Base-by-base conservation (phyloP, 2,329 filamentous ascomycete species). In the Scytalidium lignicola region DNA sequence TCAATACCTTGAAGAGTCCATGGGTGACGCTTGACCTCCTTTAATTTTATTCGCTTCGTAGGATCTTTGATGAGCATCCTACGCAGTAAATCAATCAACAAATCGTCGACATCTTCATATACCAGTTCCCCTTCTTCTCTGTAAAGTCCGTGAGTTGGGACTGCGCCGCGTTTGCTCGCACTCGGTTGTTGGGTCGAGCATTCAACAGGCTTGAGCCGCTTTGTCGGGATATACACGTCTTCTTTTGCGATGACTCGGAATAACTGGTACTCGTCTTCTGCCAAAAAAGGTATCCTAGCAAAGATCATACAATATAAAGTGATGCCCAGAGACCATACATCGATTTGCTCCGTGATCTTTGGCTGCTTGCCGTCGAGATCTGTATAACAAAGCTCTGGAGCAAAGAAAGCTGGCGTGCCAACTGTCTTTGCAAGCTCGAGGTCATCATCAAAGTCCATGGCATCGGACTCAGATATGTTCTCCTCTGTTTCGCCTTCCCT, bases 401-500 rank as follows among this genome's bases (percentile, higher is more conserved):
- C 93, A 64, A 96, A 99, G 70, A 99, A 99, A 1, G 92, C 93
- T 5, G 93, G 93, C 0, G 93, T 99, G 46, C 93, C 93, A 5
- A 97, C 93, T 1, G 93, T 97, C 74, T 97, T 97, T 52, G 93
- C 92, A n/a, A 99, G 75, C 65, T 97, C 93, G 52, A 95, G 82
- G 54, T 95, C 91, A 64, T 96, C 90, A 59, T 96, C 91, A 51
- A 95, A 83, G 61, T 95, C 89, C 39, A 82, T 83, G 10, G 88
- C 87, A 65, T 96, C 91, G 1, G 85, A 88, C 64, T 95, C 88
- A 3, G 86, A 86, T 17, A 74, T 83, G 52, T 71, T 84, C 50
- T 90, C 86, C 51, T 89, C 85, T 32, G 83, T 79, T 59, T 95
- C 89, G 47, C 87, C 88, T 43, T 95, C 89, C 37, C 88, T 80